A percentile compares a stretch with the other conserved stretches of the same genome.
Evolutionary conservation across 257 asterid species (phyloP).

Genomic region (Ilex asprella): DNA sequence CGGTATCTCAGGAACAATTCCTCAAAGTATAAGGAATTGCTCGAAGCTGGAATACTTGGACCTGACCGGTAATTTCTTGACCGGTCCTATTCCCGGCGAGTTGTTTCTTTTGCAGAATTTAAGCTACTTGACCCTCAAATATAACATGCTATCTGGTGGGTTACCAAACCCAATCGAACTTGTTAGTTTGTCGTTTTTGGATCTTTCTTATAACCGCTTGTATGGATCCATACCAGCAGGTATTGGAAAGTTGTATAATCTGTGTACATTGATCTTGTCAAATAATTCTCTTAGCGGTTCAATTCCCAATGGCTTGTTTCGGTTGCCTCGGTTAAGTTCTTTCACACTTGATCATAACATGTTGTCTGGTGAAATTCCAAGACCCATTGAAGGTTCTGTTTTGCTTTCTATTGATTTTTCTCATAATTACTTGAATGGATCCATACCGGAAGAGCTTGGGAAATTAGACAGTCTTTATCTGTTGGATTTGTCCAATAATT

Average conservation of each 20-base stretch:
- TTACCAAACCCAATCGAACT: slow-evolving; percentile 14
- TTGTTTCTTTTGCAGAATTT: slow-evolving; percentile 16
- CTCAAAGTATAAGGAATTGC: slow-evolving; percentile 13
- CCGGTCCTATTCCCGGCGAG: slow-evolving; percentile 29
- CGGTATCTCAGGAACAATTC: slow-evolving; percentile 17
- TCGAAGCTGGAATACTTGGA: slow-evolving; percentile 11
- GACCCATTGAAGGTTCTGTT: neutral
- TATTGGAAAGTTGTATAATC: slow-evolving; percentile 17
- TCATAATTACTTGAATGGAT: slow-evolving; percentile 25
- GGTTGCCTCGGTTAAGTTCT: slow-evolving; percentile 3
- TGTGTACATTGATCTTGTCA: slow-evolving; percentile 19
- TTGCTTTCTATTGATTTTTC: slow-evolving; percentile 16
- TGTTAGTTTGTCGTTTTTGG: slow-evolving; percentile 3
- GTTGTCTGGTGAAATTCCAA: slow-evolving; percentile 28
- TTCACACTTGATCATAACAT: slow-evolving; percentile 19
- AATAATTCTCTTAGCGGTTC: slow-evolving; percentile 24
- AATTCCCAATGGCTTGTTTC: slow-evolving; percentile 18
- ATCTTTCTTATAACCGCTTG: slow-evolving; percentile 23
- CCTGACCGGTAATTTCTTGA: slow-evolving; percentile 18
- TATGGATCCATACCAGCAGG: slow-evolving; percentile 28
- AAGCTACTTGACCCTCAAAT: neutral
- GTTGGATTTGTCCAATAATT: slow-evolving; percentile 20
- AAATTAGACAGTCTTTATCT: slow-evolving; percentile 3
- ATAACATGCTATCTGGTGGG: slow-evolving; percentile 20
- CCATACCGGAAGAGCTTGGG: slow-evolving; percentile 15